Base-by-base conservation (phyloP, 164 flowering plant genomes). In the Euptelea pleiosperma region DNA sequence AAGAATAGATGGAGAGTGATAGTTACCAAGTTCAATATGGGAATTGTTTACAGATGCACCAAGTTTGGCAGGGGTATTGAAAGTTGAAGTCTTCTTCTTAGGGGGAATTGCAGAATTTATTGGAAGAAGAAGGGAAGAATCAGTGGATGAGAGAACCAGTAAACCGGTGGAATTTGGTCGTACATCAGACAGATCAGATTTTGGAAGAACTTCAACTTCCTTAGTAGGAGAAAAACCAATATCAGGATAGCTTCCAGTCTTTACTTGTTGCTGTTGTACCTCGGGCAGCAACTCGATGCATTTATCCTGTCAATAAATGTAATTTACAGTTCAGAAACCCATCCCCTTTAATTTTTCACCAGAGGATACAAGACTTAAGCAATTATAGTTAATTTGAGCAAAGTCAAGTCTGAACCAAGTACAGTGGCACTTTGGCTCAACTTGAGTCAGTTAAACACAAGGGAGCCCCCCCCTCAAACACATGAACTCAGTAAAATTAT, bases 271-370 rank as follows among this genome's bases (percentile, higher is more conserved):
- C 58, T 66, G 86, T 63, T 85, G 81, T 35, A 76, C 77, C 67
- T 83, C 85, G 31, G 98, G 97, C 43, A 94, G 80, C 81, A 91
- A 66, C 61, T 82, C 87, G 11, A 91, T 50, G 64, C 85, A 66
- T 65, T 73, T 83, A 42, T 79, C 83, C 99, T 94, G 86, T 63
- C 50, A 37, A 19, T 39, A 45, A 10, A 25, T 58, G 3, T 18
- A 26, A 44, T 53, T 30, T 12, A n/a, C 21, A 37, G 36, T 31
- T 59, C 16, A 62, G 9, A 47, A 64, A 24, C 15, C 37, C 28
- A 19, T 49, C 7, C 15, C 8, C 9, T 52, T 53, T 53, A 14
- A 24, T 19, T n/a, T 52, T 22, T 52, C 3, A 21, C n/a, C 2
- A 8, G 0, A 54, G 2, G 19, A 26, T 8, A 6, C 16, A 52